These are phyloP conservation scores for Athelia sp. DNA, from an alignment of 1,284 basidiomycete species.

Conservation along the genomic window DNA sequence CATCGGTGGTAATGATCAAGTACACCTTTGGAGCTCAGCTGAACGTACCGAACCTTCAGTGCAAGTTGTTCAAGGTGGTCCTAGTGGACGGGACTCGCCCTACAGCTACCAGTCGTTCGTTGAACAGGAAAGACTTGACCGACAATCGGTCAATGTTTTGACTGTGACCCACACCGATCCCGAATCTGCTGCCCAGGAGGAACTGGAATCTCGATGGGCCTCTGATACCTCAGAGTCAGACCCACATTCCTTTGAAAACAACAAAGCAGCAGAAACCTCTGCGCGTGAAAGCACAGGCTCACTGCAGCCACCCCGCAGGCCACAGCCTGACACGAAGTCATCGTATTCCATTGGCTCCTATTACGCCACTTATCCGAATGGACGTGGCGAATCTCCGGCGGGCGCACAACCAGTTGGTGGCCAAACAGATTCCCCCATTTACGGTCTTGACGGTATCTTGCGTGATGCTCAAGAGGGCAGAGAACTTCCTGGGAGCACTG, in stretches of 20 bases:
- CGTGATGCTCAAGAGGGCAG: constrained; percentile 3
- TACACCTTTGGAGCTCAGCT: constrained; percentile 29
- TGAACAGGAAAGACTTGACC: no score
- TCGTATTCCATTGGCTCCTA: background rate
- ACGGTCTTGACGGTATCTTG: constrained; percentile 40
- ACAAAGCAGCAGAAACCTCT: background rate
- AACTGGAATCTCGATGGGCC: background rate
- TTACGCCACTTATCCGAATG: background rate
- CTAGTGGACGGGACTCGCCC: constrained; percentile 4
- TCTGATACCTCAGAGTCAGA: background rate
- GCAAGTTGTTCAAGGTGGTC: constrained; percentile 3
- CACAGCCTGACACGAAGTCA: background rate
- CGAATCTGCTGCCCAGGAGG: background rate
- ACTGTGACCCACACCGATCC: background rate
- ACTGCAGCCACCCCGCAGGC: background rate
- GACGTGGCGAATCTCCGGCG: background rate
- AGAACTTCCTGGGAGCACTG: constrained; percentile 14
- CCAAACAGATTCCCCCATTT: constrained; percentile 39
- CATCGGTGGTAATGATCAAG: constrained; percentile 15
- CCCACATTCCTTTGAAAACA: background rate
- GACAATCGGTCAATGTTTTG: no score
- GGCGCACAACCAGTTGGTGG: constrained; percentile 3
- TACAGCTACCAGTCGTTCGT: background rate
- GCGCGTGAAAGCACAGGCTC: background rate
- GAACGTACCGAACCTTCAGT: constrained; percentile 22